phyloP scores from a whole-genome alignment of 768 basidiomycete genomes.

The Lactarius sp. region DNA sequence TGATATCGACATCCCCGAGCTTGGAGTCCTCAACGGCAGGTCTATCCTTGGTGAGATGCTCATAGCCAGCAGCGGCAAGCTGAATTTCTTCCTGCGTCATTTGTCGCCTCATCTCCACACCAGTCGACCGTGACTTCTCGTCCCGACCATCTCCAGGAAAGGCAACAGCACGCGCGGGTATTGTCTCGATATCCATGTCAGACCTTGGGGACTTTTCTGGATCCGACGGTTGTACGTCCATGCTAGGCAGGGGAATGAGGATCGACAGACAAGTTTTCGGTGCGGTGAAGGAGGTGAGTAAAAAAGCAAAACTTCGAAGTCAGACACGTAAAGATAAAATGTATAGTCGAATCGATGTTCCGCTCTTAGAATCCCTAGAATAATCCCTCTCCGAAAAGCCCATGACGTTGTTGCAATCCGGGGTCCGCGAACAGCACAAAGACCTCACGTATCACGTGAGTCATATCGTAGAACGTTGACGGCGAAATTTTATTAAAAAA shows the following conservation, averaged over 20 bases:
- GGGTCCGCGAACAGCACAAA: constrained; percentile 2
- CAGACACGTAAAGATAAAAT: neutral
- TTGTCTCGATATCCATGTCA: constrained; percentile 34
- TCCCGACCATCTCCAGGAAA: constrained; percentile 39
- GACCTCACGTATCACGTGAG: neutral
- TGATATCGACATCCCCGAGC: constrained; percentile 49
- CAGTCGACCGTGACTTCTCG: constrained; percentile 43
- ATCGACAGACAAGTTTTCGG: neutral
- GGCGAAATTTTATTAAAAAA: neutral
- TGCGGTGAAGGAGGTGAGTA: neutral
- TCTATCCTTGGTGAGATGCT: constrained; percentile 50
- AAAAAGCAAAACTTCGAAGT: neutral
- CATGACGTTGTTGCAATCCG: neutral
- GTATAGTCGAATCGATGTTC: neutral
- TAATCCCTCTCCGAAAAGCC: too few species aligned
- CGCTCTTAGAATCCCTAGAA: too few species aligned
- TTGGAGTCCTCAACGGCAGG: constrained; percentile 31
- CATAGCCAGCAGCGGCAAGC: constrained; percentile 64
- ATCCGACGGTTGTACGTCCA: constrained; percentile 15
- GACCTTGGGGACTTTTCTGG: constrained; percentile 12
- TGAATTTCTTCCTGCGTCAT: constrained; percentile 64
- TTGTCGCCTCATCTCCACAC: constrained; percentile 56
- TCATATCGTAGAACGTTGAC: neutral
- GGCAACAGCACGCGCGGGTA: constrained; percentile 43
- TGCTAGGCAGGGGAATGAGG: constrained; percentile 1